These are phyloP conservation scores for Solanum virginianum DNA, from an alignment of 257 asterid species.

Conservation along the genomic window DNA sequence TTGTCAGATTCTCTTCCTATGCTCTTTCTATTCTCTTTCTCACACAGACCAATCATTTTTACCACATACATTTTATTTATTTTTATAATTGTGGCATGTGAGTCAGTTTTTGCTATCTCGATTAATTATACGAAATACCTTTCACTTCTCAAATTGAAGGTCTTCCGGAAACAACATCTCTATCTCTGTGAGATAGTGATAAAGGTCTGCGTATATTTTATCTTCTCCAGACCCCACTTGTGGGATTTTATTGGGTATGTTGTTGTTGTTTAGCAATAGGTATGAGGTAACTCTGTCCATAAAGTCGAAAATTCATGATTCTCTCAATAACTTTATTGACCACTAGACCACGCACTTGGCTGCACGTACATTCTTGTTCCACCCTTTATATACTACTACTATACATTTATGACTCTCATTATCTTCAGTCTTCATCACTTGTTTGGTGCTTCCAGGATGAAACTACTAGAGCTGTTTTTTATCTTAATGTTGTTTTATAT, in stretches of 20 bases:
- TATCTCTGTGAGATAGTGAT: too few species aligned
- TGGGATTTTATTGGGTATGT: too few species aligned
- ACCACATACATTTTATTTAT: background rate
- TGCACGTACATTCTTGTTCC: background rate
- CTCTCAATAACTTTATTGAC: background rate
- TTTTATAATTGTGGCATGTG: background rate
- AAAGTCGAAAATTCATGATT: background rate
- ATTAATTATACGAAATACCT: background rate
- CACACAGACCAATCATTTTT: slow-evolving; percentile 8
- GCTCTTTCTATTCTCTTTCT: background rate
- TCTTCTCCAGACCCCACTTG: too few species aligned
- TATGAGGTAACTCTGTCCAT: background rate
- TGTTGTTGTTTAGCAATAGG: background rate
- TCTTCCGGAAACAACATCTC: too few species aligned
- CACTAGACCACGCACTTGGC: background rate
- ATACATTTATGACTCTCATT: background rate
- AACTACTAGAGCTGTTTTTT: background rate
- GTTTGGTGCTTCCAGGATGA: background rate
- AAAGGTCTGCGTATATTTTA: too few species aligned
- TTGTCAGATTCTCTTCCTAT: slow-evolving; percentile 19
- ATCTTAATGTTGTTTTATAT: slow-evolving; percentile 14
- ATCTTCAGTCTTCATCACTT: background rate
- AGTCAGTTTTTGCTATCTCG: background rate
- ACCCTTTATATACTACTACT: background rate
- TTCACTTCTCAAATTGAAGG: background rate